Evolutionary conservation across 2,329 filamentous ascomycete genomes (phyloP).

Genomic region (Simplicillium sp.): DNA sequence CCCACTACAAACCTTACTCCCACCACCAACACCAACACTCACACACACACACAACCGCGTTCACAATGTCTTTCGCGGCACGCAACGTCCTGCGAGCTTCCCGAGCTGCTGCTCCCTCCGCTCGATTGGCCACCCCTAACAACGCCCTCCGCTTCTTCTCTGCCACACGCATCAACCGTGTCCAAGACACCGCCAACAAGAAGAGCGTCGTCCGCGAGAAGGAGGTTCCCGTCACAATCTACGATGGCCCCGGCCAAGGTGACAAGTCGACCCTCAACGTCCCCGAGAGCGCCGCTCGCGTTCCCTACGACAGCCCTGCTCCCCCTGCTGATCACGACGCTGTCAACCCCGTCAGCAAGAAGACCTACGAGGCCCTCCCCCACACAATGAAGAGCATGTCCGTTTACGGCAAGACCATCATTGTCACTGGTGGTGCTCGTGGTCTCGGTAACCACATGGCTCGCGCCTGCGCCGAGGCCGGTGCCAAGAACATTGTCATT

Average conservation of each 20-base stretch:
- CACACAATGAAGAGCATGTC: slow-evolving; percentile 61
- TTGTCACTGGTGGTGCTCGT: slow-evolving; percentile 67
- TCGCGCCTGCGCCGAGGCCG: slow-evolving; percentile 65
- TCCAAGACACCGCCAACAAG: slow-evolving; percentile 31
- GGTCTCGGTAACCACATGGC: slow-evolving; percentile 75
- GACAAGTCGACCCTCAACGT: slow-evolving; percentile 50
- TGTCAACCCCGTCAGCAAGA: slow-evolving; percentile 41
- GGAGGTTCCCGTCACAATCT: slow-evolving; percentile 47
- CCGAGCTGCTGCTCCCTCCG: slow-evolving; percentile 16
- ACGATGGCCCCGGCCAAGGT: slow-evolving; percentile 34
- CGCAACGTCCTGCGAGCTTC: slow-evolving; percentile 24
- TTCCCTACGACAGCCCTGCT: slow-evolving; percentile 29
- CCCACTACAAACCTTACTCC: no score
- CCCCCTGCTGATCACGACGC: slow-evolving; percentile 33
- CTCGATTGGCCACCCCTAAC: slow-evolving; percentile 3
- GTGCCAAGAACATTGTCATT: slow-evolving; percentile 63
- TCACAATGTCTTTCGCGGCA: slow-evolving; percentile 24
- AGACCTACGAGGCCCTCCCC: slow-evolving; percentile 47
- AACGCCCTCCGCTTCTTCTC: slow-evolving; percentile 22
- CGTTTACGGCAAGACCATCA: slow-evolving; percentile 60
- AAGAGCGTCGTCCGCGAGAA: slow-evolving; percentile 47
- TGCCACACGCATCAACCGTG: slow-evolving; percentile 17
- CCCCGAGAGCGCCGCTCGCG: slow-evolving; percentile 27
- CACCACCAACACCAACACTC: background rate
- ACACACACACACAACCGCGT: slow-evolving; percentile 7